These are phyloP conservation scores for Apiotrichum gracile DNA, from an alignment of 1,284 basidiomycete genomes.

Conservation along the genomic window DNA sequence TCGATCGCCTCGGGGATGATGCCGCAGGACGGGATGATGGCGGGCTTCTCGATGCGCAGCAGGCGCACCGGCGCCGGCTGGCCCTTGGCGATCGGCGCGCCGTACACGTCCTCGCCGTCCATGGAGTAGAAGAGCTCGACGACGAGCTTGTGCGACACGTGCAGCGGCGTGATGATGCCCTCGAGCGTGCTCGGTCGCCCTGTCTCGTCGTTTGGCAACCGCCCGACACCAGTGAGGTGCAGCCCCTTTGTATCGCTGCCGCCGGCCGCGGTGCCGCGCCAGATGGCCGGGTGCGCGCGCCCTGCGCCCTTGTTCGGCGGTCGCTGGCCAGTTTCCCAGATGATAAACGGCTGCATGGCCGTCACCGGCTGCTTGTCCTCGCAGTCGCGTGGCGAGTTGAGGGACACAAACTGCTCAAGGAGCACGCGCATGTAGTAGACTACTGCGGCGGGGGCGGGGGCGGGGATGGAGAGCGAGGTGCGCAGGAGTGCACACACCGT, in stretches of 20 bases:
- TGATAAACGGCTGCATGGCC: conserved; percentile 10
- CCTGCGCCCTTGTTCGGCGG: conserved; percentile 9
- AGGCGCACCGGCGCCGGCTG: conserved; percentile 2
- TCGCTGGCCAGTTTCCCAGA: conserved; percentile 15
- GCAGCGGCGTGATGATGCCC: conserved; percentile 36
- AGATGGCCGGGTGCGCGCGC: conserved; percentile 21
- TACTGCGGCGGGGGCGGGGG: conserved; percentile 20
- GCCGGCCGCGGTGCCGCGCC: conserved; percentile 20
- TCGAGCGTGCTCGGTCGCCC: conserved; percentile 28
- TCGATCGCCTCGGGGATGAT: conserved; percentile 9
- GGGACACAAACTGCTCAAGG: conserved; percentile 25
- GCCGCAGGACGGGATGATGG: conserved; percentile 9
- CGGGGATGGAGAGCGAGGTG: conserved; percentile 15
- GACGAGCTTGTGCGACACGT: conserved; percentile 29
- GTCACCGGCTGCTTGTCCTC: conserved; percentile 8
- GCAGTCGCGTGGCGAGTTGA: conserved; percentile 30
- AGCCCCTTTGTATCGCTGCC: conserved; percentile 13
- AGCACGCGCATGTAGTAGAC: conserved; percentile 29
- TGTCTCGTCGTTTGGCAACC: conserved; percentile 33
- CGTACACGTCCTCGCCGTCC: conserved; percentile 25
- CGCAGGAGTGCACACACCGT: conserved; percentile 30
- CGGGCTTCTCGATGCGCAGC: conserved; percentile 6
- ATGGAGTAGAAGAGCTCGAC: conserved; percentile 38
- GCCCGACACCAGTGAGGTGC: conserved; percentile 13
- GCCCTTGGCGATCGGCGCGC: conserved; percentile 1